Conservation (phyloP, 164 flowering plant genomes). For the Stephania cephalantha region DNA sequence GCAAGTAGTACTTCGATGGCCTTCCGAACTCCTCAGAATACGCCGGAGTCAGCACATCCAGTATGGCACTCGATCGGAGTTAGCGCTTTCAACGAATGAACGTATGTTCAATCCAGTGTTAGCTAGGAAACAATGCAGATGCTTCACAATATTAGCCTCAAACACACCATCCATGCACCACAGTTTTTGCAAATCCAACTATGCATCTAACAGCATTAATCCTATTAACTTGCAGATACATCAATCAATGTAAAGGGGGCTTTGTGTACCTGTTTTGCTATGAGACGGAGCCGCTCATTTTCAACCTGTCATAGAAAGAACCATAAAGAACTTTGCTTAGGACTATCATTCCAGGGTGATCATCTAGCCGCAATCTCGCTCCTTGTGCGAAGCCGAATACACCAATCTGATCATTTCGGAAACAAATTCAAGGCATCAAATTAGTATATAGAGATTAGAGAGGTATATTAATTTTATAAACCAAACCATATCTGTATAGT, state of each 20-base stretch:
- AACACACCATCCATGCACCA: constrained; percentile 20
- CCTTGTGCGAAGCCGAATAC: constrained; percentile 38
- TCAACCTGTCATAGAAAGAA: constrained; percentile 40
- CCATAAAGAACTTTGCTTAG: constrained; percentile 43
- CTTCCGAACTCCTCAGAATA: constrained; percentile 34
- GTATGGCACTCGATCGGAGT: constrained; percentile 38
- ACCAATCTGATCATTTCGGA: constrained; percentile 27
- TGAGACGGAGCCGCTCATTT: constrained; percentile 7
- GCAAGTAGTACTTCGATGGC: constrained; percentile 31
- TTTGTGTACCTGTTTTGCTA: constrained; percentile 11
- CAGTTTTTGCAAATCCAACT: constrained; percentile 28
- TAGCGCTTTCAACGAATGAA: constrained; percentile 31
- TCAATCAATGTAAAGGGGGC: background rate
- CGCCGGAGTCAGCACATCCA: constrained; percentile 35
- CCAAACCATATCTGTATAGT: no score
- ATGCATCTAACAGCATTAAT: constrained; percentile 8
- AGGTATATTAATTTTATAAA: no score
- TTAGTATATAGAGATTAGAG: no score
- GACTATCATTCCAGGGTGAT: constrained; percentile 50
- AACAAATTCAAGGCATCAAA: background rate
- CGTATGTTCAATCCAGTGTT: constrained; percentile 26
- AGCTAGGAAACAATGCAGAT: constrained; percentile 27
- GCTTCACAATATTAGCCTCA: constrained; percentile 29
- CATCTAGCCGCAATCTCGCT: constrained; percentile 33
- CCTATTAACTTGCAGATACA: background rate